A percentile compares a stretch with the other conserved stretches of the same genome.
These are phyloP conservation scores for Plasmodium falciparum DNA, from an alignment of 169 alveolate genomes.

Conservation along the genomic window DNA sequence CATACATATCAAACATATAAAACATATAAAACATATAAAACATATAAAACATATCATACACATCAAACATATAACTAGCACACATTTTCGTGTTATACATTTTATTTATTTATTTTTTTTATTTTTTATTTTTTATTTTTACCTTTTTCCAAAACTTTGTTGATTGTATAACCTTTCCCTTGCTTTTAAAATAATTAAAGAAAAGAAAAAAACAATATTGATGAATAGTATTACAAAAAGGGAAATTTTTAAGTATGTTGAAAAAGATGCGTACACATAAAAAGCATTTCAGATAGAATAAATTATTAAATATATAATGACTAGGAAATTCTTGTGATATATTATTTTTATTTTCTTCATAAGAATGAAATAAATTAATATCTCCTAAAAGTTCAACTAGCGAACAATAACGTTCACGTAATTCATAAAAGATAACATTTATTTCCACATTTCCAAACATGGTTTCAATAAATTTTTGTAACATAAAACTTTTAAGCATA, in stretches of 20 bases:
- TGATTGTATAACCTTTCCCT: slow-evolving; percentile 13
- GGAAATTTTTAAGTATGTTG: slow-evolving; percentile 44
- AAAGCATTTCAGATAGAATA: slow-evolving; percentile 55
- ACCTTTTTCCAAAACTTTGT: slow-evolving; percentile 71
- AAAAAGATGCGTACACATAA: slow-evolving; percentile 57
- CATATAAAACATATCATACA: no score
- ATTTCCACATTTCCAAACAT: slow-evolving; percentile 51
- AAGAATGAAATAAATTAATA: slow-evolving; percentile 21
- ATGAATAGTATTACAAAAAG: slow-evolving; percentile 35
- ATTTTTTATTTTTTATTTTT: background rate
- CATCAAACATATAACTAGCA: no score
- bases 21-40: no score
- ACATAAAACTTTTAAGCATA: slow-evolving; percentile 31
- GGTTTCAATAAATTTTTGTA: slow-evolving; percentile 54
- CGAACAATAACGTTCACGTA: slow-evolving; percentile 66
- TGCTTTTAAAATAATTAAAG: slow-evolving; percentile 18
- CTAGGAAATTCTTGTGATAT: background rate
- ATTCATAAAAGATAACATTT: slow-evolving; percentile 70
- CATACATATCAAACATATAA: no score
- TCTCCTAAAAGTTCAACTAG: slow-evolving; percentile 70
- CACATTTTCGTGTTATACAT: background rate
- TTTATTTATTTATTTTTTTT: background rate
- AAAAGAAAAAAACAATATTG: slow-evolving; percentile 63
- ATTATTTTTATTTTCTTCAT: slow-evolving; percentile 5
- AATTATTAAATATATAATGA: slow-evolving; percentile 22